Percentiles rank a stretch among this genome's conserved stretches.
These are phyloP conservation scores for Clitopilus passeckerianus DNA, from an alignment of 768 basidiomycete genomes.

Conservation along the genomic window DNA sequence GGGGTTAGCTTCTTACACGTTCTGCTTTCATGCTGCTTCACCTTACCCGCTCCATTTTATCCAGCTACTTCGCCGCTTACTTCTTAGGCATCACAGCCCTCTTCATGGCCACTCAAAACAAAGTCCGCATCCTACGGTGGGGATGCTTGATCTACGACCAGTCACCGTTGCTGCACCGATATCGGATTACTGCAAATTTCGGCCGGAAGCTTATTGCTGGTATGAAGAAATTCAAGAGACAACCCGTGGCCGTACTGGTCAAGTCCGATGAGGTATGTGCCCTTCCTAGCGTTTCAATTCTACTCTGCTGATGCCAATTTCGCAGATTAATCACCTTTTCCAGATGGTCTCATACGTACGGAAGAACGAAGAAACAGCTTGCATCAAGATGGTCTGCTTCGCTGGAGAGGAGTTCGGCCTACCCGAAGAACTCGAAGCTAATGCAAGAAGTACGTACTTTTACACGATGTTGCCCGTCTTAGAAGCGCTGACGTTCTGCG, in stretches of 20 bases:
- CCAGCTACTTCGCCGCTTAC: constrained; percentile 61
- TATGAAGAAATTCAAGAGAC: constrained; percentile 43
- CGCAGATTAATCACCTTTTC: constrained; percentile 61
- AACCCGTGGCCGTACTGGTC: constrained; percentile 56
- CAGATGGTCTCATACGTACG: constrained; percentile 63
- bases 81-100: constrained; percentile 41
- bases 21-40: not conserved
- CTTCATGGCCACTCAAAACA: constrained; percentile 49
- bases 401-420: constrained; percentile 44
- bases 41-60: not conserved
- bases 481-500: not conserved
- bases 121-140: constrained; percentile 46
- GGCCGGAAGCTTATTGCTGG: constrained; percentile 34
- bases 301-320: not conserved
- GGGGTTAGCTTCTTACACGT: constrained; percentile 32
- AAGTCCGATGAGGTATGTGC: constrained; percentile 67
- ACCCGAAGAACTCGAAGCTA: constrained; percentile 71
- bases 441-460: constrained; percentile 49
- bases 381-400: constrained; percentile 67
- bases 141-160: constrained; percentile 65
- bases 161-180: constrained; percentile 39
- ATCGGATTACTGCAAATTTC: constrained; percentile 31
- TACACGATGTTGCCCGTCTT: not conserved
- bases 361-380: constrained; percentile 65
- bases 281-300: not conserved